These are phyloP conservation scores for Pythium plurisporium DNA, from an alignment of 352 stramenopile genomes.

Conservation along the genomic window DNA sequence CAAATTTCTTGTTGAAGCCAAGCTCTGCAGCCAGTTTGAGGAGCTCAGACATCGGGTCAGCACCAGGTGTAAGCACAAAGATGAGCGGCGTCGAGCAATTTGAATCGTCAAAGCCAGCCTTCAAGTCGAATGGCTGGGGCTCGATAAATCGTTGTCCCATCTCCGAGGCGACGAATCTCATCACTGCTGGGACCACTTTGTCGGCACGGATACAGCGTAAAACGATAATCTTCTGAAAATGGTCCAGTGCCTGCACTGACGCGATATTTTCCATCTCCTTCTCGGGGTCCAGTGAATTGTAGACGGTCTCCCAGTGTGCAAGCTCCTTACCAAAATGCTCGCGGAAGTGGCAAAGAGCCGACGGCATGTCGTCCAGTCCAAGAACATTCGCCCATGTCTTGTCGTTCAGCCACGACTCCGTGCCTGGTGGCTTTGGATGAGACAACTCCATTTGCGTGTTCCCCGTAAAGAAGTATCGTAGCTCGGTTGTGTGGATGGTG, in stretches of 20 bases:
- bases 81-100: conserved; percentile 93
- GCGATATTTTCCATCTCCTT: conserved; percentile 50
- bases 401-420: conserved; percentile 75
- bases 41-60: conserved; percentile 93
- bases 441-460: conserved; percentile 89
- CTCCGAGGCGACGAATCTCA: conserved; percentile 87
- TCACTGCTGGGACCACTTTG: conserved; percentile 89
- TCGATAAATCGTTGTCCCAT: conserved; percentile 93
- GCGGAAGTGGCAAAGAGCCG: conserved; percentile 44
- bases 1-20: conserved; percentile 90
- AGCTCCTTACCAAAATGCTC: conserved; percentile 52
- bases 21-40: conserved; percentile 90
- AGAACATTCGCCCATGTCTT: conserved; percentile 90
- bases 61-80: conserved; percentile 93
- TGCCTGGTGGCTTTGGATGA: conserved; percentile 60
- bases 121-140: conserved; percentile 91
- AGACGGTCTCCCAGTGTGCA: conserved; percentile 59
- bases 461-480: conserved; percentile 92
- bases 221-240: conserved; percentile 89
- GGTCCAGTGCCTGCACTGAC: conserved; percentile 56
- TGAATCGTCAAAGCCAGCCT: conserved; percentile 90
- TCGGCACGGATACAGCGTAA: conserved; percentile 91
- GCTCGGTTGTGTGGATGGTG: conserved; percentile 68
- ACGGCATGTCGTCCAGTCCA: conserved; percentile 55
- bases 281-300: conserved; percentile 86